A percentile compares a stretch with the other conserved stretches of the same genome.
Evolutionary conservation across 805 yeast species (phyloP).

Genomic region (Candida golubevii): DNA sequence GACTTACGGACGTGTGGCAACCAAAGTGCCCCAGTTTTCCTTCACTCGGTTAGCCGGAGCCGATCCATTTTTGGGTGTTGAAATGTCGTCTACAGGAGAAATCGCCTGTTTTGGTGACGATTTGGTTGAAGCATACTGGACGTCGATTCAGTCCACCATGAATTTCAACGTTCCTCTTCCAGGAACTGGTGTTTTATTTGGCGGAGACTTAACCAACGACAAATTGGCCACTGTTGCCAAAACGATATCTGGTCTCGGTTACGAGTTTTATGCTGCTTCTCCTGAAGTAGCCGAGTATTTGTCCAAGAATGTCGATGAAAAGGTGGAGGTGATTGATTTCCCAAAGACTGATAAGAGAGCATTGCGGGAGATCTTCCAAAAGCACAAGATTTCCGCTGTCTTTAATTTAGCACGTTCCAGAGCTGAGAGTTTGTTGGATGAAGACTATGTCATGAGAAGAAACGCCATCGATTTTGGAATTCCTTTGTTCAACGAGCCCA

Average conservation of each 20-base stretch:
- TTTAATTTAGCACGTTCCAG: constrained; percentile 88
- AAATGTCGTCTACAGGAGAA: constrained; percentile 99
- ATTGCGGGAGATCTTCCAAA: constrained; percentile 88
- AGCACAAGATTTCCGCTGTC: constrained; percentile 78
- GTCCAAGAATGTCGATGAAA: constrained; percentile 40
- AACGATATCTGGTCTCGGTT: constrained; percentile 68
- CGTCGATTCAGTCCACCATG: constrained; percentile 94
- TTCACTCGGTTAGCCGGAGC: constrained; percentile 99
- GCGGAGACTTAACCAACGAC: constrained; percentile 81
- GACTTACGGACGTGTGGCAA: constrained; percentile 80
- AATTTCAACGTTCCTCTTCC: constrained; percentile 93
- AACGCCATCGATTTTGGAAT: constrained; percentile 97
- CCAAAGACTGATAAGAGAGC: constrained; percentile 92
- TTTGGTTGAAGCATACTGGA: constrained; percentile 91
- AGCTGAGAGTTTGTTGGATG: constrained; percentile 79
- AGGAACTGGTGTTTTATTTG: constrained; percentile 83
- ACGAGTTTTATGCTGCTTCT: constrained; percentile 75
- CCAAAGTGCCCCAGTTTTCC: constrained; percentile 97
- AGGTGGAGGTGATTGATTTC: constrained; percentile 71
- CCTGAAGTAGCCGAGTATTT: constrained; percentile 69
- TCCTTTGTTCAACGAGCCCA: constrained; percentile 95
- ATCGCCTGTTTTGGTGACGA: constrained; percentile 93
- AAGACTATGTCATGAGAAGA: constrained; percentile 97
- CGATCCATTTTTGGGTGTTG: constrained; percentile 98
- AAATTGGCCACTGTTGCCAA: constrained; percentile 71